Percentiles rank a stretch among this genome's conserved stretches.
These are phyloP conservation scores for Lentinula guzmanii DNA, from an alignment of 768 basidiomycete genomes.

Conservation along the genomic window DNA sequence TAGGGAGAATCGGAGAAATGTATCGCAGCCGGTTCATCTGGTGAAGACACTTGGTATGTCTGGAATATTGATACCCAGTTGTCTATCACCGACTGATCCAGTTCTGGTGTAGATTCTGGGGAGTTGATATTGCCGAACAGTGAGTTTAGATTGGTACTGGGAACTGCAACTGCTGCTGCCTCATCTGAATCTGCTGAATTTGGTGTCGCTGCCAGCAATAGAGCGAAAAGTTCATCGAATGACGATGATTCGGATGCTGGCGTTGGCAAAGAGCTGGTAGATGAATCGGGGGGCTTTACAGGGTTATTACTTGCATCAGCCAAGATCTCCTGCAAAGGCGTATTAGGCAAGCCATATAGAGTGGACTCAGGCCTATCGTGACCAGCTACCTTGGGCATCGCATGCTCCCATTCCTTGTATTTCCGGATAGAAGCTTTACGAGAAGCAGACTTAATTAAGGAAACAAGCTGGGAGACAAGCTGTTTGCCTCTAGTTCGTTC, in stretches of 20 bases:
- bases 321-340: slow-evolving; percentile 16
- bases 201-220: slow-evolving; percentile 26
- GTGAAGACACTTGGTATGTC: slow-evolving; percentile 26
- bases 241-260: slow-evolving; percentile 13
- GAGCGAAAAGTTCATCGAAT: slow-evolving; percentile 34
- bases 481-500: slow-evolving; percentile 56
- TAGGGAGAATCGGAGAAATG: background rate
- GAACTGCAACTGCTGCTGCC: background rate
- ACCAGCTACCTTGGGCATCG: slow-evolving; percentile 17
- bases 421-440: slow-evolving; percentile 56
- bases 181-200: background rate
- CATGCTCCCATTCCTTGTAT: slow-evolving; percentile 17
- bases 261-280: background rate
- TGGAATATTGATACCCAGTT: slow-evolving; percentile 49
- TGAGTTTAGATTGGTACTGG: slow-evolving; percentile 1
- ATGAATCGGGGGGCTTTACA: background rate
- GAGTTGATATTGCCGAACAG: slow-evolving; percentile 7
- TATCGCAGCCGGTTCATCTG: background rate
- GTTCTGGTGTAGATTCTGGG: slow-evolving; percentile 9
- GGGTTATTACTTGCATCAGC: slow-evolving; percentile 5
- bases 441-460: slow-evolving; percentile 54
- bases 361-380: slow-evolving; percentile 27
- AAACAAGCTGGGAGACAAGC: slow-evolving; percentile 54
- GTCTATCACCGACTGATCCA: slow-evolving; percentile 38
- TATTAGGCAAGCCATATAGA: slow-evolving; percentile 21